A percentile compares a stretch with the other conserved stretches of the same genome.
Evolutionary conservation across 129 eudicot species (phyloP).

Genomic region (Helichrysum umbraculigerum): DNA sequence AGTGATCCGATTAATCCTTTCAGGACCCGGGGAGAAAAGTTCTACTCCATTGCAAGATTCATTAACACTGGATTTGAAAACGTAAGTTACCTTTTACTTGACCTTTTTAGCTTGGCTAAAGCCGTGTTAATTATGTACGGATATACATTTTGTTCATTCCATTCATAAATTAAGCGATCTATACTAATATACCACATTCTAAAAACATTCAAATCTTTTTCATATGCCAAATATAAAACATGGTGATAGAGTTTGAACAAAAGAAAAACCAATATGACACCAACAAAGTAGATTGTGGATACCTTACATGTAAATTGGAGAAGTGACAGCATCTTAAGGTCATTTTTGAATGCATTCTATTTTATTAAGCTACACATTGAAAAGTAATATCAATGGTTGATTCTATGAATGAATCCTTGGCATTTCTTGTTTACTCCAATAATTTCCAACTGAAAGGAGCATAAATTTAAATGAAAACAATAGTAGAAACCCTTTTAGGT

Average conservation of each 20-base stretch:
- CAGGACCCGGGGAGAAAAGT: constrained; percentile 52
- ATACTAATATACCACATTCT: neutral
- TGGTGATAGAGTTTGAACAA: neutral
- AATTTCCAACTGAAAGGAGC: too few species aligned
- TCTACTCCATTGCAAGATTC: constrained; percentile 57
- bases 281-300: too few species aligned
- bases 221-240: neutral
- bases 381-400: too few species aligned
- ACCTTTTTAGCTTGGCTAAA: constrained; percentile 2
- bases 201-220: neutral
- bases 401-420: too few species aligned
- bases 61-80: constrained; percentile 72
- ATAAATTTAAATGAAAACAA: too few species aligned
- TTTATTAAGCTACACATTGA: too few species aligned
- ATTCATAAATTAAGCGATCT: neutral
- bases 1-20: constrained; percentile 26
- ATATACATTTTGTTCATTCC: neutral
- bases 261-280: too few species aligned
- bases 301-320: too few species aligned
- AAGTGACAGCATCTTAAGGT: too few species aligned
- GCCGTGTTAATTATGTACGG: neutral
- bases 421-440: too few species aligned
- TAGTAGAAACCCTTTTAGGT: neutral
- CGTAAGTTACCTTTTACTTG: constrained; percentile 52
- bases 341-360: too few species aligned